Base-by-base conservation (phyloP, 2,329 filamentous ascomycete species). In the Monilinia laxa region DNA sequence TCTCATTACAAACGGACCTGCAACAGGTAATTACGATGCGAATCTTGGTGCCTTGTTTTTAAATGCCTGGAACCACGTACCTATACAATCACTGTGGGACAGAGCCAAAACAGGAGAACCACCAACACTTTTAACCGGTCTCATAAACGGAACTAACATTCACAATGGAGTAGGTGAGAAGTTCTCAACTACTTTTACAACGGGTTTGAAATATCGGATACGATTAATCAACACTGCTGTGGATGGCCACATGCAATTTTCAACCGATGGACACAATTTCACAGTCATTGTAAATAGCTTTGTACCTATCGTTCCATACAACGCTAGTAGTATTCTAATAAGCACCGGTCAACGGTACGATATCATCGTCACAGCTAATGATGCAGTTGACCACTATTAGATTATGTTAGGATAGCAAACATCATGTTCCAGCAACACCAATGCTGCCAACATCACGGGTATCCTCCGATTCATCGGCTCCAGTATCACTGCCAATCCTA, bases 231-330 rank as follows among this genome's bases (percentile, higher is more conserved):
- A 83, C 69, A 77, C 74, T 18, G 77, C 76, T 16, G 75, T 80
- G 10, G 79, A 79, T 66, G 78, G 77, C 28, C 76, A 76, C 63
- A 79, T 80, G 69, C 73, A 75, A 25, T 78, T 85, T 69, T 77
- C 76, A 55, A 82, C 85, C 65, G 83, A 85, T 71, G 81, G 83
- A 65, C 86, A 89, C 73, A 80, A 74, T 0, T 73, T 89, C 71
- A 82, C 78, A 0, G 85, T 89, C 40, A 85, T 88, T 31, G 79
- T 81, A 0, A 77, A 76, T n/a, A 87, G 87, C 66, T 77, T 87
- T 9, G 82, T 88, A 0, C 84, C 85, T 0, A 80, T 88, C 23
- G 69, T 77, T 38, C 85, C 85, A 0, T 88, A 82, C 69, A 76
- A 76, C 0, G 81, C 84, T 1, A 77, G 78, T 0, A 75, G 75